Evolutionary conservation across 306 rosid species (phyloP).

Genomic region (Echinosophora koreensis): DNA sequence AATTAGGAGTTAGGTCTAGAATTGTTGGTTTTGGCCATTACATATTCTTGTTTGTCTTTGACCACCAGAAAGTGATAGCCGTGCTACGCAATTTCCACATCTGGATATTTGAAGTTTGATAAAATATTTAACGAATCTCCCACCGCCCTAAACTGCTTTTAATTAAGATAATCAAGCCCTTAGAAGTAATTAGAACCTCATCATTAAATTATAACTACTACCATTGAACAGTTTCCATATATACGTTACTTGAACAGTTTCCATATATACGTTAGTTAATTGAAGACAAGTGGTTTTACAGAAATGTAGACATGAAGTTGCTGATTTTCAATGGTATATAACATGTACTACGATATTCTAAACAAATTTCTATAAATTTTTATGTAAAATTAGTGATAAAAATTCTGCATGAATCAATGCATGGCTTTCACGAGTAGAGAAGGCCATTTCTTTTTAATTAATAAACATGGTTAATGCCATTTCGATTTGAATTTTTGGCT

Average conservation of each 20-base stretch:
- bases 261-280: background rate
- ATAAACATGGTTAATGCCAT: background rate
- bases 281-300: background rate
- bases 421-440: too few relatives aligned
- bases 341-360: background rate
- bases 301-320: background rate
- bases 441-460: too few relatives aligned
- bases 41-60: conserved; percentile 9
- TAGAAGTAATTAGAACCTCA: background rate
- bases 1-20: background rate
- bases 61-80: conserved; percentile 16
- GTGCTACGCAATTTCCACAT: background rate
- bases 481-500: background rate
- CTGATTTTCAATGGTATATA: background rate
- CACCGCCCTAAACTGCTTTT: background rate
- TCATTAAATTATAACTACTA: conserved; percentile 11
- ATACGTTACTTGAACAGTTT: background rate
- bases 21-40: background rate
- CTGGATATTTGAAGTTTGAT: conserved; percentile 30
- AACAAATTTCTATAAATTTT: too few relatives aligned
- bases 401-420: too few relatives aligned
- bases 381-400: too few relatives aligned
- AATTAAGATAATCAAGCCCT: conserved; percentile 10
- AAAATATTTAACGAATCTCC: conserved; percentile 17
- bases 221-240: background rate